Evolutionary conservation across 371 early-diverging fungal genomes (phyloP).

Genomic region (Mortierella sp.): DNA sequence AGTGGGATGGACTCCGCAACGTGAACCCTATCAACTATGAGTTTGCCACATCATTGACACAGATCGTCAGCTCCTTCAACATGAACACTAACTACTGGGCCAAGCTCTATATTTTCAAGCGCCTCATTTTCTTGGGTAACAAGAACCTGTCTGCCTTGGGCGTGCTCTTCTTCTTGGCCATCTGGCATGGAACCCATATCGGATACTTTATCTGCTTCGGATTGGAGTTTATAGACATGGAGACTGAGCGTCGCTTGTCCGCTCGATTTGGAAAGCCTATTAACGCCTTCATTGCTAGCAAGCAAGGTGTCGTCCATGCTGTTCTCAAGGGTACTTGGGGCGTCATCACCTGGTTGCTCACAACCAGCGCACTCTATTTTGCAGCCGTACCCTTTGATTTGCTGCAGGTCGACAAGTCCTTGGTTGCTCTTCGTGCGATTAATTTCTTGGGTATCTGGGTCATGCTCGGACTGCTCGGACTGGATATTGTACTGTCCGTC

Average conservation of each 20-base stretch:
- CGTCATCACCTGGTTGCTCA: slow-evolving; percentile 35
- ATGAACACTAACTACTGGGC: slow-evolving; percentile 84
- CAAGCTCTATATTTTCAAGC: slow-evolving; percentile 81
- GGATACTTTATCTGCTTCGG: slow-evolving; percentile 76
- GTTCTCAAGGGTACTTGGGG: slow-evolving; percentile 32
- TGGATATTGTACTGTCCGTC: slow-evolving; percentile 36
- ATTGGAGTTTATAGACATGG: slow-evolving; percentile 73
- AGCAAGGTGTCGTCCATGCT: slow-evolving; percentile 21
- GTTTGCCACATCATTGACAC: slow-evolving; percentile 68
- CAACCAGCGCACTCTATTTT: slow-evolving; percentile 52
- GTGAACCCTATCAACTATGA: slow-evolving; percentile 64
- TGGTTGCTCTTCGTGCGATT: slow-evolving; percentile 32
- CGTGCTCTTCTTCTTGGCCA: slow-evolving; percentile 74
- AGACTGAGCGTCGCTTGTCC: slow-evolving; percentile 59
- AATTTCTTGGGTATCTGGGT: slow-evolving; percentile 43
- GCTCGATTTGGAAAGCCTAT: slow-evolving; percentile 41
- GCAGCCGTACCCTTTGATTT: slow-evolving; percentile 51
- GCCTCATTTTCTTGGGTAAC: slow-evolving; percentile 74
- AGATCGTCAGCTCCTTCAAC: slow-evolving; percentile 75
- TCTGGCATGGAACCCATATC: slow-evolving; percentile 81
- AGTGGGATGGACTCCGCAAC: slow-evolving; percentile 74
- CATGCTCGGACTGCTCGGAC: slow-evolving; percentile 30
- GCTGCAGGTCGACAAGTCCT: slow-evolving; percentile 44
- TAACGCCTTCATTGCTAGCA: slow-evolving; percentile 35
- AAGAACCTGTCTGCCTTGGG: slow-evolving; percentile 72